Percentiles rank a stretch among this genome's conserved stretches.
Conservation (phyloP, 805 yeast species). For the Metschnikowia baotianmanensis region DNA sequence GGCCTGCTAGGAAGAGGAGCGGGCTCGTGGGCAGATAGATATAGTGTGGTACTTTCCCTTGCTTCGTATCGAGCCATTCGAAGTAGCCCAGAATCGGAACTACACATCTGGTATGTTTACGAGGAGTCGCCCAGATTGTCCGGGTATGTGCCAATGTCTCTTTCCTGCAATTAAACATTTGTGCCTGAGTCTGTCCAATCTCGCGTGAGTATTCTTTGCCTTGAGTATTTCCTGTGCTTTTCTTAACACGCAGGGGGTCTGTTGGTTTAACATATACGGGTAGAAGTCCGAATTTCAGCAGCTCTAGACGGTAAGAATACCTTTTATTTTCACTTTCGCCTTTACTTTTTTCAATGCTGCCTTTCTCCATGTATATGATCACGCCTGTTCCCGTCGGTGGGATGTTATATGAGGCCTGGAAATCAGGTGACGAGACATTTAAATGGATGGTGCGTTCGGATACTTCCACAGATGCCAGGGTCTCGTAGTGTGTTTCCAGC, state of each 20-base stretch:
- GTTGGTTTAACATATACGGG: slow-evolving; percentile 63
- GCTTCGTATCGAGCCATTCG: slow-evolving; percentile 62
- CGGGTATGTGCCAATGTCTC: slow-evolving; percentile 54
- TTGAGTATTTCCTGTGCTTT: slow-evolving; percentile 7
- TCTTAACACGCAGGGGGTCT: slow-evolving; percentile 27
- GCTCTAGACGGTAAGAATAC: slow-evolving; percentile 31
- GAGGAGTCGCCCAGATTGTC: slow-evolving; percentile 56
- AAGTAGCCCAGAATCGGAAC: slow-evolving; percentile 82
- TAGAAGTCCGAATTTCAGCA: slow-evolving; percentile 79
- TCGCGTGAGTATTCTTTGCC: slow-evolving; percentile 30
- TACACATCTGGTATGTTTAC: slow-evolving; percentile 57
- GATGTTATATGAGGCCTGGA: slow-evolving; percentile 50
- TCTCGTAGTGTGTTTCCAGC: slow-evolving; percentile 5
- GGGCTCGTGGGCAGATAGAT: slow-evolving; percentile 51
- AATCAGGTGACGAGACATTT: slow-evolving; percentile 12
- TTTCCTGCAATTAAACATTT: slow-evolving; percentile 70
- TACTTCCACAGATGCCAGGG: slow-evolving; percentile 6
- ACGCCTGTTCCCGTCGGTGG: slow-evolving; percentile 60
- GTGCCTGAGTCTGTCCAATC: slow-evolving; percentile 36
- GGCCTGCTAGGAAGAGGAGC: slow-evolving; percentile 61
- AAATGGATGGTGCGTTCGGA: slow-evolving; percentile 6
- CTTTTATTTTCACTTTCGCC: background rate
- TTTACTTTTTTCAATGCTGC: background rate
- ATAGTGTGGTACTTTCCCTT: slow-evolving; percentile 60
- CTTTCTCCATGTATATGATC: slow-evolving; percentile 25